Evolutionary conservation across 805 yeast species (phyloP), one percentile per base, ranked within the genome.

Genomic region (Tetrapisispora fleetii): DNA sequence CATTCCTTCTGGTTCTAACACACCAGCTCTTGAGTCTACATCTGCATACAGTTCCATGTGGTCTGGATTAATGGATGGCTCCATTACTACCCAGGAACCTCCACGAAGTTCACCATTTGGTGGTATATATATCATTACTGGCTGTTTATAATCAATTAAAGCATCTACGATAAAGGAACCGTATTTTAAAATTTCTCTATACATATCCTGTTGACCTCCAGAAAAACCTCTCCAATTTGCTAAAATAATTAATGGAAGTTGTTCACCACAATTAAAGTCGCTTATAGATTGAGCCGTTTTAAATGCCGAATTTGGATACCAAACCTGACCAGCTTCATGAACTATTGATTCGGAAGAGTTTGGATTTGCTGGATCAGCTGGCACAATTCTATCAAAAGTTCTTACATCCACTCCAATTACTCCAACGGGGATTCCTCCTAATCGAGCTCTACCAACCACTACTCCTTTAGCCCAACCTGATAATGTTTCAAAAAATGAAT

Each of bases 221-320:
- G 97, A 88, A 81, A 93, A 93, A 63, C 99, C 99, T 82, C 99
- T 85, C 99, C 99, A 93, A 80, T 93, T 93, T 51, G 99, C 99
- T 59, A 93, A 74, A 58, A 93, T 88, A 95, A 93, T 86, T 69
- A 93, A 76, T 53, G 99, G 99, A 64, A 93, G 77, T 70, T 90
- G 91, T 70, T 93, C 99, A 76, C 99, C 99, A 64, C 87, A 74
- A 77, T 93, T 93, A 80, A 93, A 93, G 67, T 93, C 99, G 56
- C 83, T 84, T 60, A 93, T 91, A 21, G 99, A 98, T 73, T 93
- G 99, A 4, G 99, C 95, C 39, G 99, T 93, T 81, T 93, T 93
- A 79, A 85, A 93, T 19, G 99, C 99, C 53, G 96, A 85, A 75
- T 93, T 93, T 58, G 99, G 99, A 75, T 90, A 87, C 99, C 99